These are phyloP conservation scores for Proliferodiscus dingleyae DNA, from an alignment of 2,329 filamentous ascomycete species.

Conservation along the genomic window DNA sequence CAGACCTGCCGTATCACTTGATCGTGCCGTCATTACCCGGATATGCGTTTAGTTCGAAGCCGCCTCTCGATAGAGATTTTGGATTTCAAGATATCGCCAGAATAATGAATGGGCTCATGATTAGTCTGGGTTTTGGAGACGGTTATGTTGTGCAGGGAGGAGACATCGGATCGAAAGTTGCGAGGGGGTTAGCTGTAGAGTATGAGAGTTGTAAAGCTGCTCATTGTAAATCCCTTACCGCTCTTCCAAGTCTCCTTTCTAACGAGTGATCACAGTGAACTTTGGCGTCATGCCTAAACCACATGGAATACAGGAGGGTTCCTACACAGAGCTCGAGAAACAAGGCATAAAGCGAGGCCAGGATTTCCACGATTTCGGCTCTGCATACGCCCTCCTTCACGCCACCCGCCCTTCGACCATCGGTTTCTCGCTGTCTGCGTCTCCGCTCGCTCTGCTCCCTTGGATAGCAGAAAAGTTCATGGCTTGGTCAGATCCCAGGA, in stretches of 20 bases:
- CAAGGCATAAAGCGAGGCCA: conserved; percentile 39
- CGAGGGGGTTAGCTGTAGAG: conserved; percentile 8
- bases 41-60: conserved; percentile 16
- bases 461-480: conserved; percentile 57
- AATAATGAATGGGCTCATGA: conserved; percentile 12
- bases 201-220: conserved; percentile 16
- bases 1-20: conserved; percentile 26
- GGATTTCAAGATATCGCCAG: conserved; percentile 25
- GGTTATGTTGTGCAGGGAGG: conserved; percentile 16
- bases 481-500: no score
- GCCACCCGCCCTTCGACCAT: conserved; percentile 51
- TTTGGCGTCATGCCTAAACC: conserved; percentile 3
- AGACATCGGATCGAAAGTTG: conserved; percentile 35
- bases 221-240: conserved; percentile 8
- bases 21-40: conserved; percentile 22
- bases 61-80: conserved; percentile 29
- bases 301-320: no score
- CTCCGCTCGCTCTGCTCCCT: conserved; percentile 50
- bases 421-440: conserved; percentile 47
- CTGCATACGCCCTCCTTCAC: conserved; percentile 50
- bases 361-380: no score
- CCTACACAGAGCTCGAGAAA: no score
- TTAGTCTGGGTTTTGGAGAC: conserved; percentile 8
- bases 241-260: no score
- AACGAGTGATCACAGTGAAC: conserved; percentile 2